These are phyloP conservation scores for Pyracantha coccinea DNA, from an alignment of 331 rosid species.

Conservation along the genomic window DNA sequence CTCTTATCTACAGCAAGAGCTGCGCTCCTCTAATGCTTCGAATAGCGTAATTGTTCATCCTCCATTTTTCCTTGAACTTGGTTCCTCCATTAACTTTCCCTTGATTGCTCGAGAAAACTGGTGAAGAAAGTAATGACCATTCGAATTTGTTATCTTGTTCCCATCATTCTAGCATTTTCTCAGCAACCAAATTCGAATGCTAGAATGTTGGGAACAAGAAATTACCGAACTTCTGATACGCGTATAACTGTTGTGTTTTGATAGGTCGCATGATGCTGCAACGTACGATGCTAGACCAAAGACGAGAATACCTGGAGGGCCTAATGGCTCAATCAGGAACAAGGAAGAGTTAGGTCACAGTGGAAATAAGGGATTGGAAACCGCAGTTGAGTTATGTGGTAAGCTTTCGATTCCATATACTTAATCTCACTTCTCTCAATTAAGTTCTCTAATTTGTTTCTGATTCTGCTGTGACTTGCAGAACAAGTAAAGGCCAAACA, in stretches of 20 bases:
- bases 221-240: not conserved
- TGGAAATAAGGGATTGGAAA: conserved; percentile 19
- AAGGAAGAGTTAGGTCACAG: conserved; percentile 9
- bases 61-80: not conserved
- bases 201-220: too few relatives aligned
- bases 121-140: too few relatives aligned
- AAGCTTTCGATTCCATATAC: not conserved
- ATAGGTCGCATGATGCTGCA: conserved; percentile 35
- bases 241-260: not conserved
- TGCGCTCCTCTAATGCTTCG: conserved; percentile 35
- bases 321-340: conserved; percentile 28
- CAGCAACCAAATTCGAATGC: too few relatives aligned
- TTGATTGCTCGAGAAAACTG: not conserved
- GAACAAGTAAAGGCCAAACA: conserved; percentile 26
- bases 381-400: conserved; percentile 23
- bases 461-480: not conserved
- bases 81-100: not conserved
- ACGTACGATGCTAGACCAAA: conserved; percentile 23
- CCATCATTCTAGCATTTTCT: too few relatives aligned
- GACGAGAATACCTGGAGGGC: conserved; percentile 20
- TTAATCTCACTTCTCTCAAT: not conserved
- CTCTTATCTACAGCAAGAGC: conserved; percentile 22
- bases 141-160: too few relatives aligned
- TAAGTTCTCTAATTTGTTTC: not conserved
- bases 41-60: conserved; percentile 17